Base-by-base conservation (phyloP, 192 early-diverging fungal species). In the Radiomyces spectabilis region DNA sequence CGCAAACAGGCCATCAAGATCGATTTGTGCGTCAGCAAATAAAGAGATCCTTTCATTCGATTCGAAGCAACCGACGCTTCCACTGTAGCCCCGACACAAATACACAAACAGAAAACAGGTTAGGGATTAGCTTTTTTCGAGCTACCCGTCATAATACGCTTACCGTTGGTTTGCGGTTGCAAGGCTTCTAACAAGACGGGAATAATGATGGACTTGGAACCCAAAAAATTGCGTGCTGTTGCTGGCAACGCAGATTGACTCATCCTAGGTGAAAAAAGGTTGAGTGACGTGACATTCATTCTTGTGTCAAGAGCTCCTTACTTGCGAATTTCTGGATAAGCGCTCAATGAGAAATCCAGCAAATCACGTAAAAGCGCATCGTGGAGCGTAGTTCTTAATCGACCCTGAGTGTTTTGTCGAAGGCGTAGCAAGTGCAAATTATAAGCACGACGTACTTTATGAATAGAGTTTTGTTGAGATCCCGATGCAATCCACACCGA, bases 21-120 rank as follows among this genome's bases (percentile, higher is more conserved):
- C 0, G 74, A 56, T 13, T 66, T 76, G 5, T 66, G 69, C 25
- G 68, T 66, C 3, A 90, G 57, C 18, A 89, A 46, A 58, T 83
- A 87, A 25, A 90, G 60, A 1, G 85, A 81, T 9, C 86, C 86
- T 39, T 89, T 89, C 65, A 85, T 74, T 25, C 72, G 66, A 50
- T 88, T 44, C 9, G 57, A 31, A 18, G 38, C 24, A 6, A 32
- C 77, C 21, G 69, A 57, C 6, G 61, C 55, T n/a, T 70, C 64
- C 12, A 66, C 61, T 37, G 37, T 67, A 4, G 57, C 65, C 65
- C n/a, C n/a, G n/a, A 59, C 9, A 22, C 34, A 35, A 43, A 43
- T 29, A 57, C 24, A 54, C n/a, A 21, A 42, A 9, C n/a, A 9
- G 4, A 41, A 29, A 50, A 5, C 3, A 29, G 5, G 29, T 44